phyloP scores from a whole-genome alignment of 2,329 filamentous ascomycete genomes.

The Cytospora paraplurivora region DNA sequence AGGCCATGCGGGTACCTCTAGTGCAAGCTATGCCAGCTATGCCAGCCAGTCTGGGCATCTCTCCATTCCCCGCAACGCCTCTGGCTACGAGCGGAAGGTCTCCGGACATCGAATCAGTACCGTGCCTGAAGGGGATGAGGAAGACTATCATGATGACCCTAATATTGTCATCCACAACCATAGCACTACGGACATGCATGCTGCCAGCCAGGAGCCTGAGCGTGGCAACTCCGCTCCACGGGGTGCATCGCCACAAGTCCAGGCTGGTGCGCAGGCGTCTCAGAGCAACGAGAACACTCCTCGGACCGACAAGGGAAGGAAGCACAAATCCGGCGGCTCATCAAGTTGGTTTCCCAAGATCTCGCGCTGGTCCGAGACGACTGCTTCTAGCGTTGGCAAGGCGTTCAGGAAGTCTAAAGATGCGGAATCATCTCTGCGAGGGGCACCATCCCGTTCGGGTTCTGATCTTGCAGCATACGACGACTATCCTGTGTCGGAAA shows the following conservation, averaged over 20 bases:
- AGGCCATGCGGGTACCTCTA: slow-evolving; percentile 74
- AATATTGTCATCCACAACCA: slow-evolving; percentile 32
- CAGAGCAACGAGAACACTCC: slow-evolving; percentile 81
- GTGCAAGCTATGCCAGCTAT: slow-evolving; percentile 68
- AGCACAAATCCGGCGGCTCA: slow-evolving; percentile 84
- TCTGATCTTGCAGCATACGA: slow-evolving; percentile 72
- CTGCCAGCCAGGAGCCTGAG: slow-evolving; percentile 58
- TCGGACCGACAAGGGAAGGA: slow-evolving; percentile 73
- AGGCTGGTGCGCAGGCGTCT: slow-evolving; percentile 43
- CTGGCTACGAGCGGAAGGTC: slow-evolving; percentile 56
- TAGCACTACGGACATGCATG: slow-evolving; percentile 58
- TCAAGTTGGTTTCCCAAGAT: slow-evolving; percentile 85
- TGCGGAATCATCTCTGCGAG: slow-evolving; percentile 59
- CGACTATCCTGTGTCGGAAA: slow-evolving; percentile 57
- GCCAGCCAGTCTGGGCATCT: slow-evolving; percentile 77
- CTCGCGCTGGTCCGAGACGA: slow-evolving; percentile 96
- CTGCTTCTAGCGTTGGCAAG: slow-evolving; percentile 80
- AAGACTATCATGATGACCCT: slow-evolving; percentile 46
- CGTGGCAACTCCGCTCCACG: slow-evolving; percentile 58
- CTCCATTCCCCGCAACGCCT: slow-evolving; percentile 58
- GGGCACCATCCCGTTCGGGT: slow-evolving; percentile 68
- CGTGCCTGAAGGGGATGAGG: slow-evolving; percentile 77
- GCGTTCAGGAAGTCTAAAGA: slow-evolving; percentile 71
- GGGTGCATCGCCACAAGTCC: slow-evolving; percentile 60
- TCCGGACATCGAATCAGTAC: slow-evolving; percentile 87